Evolutionary conservation across 2,329 filamentous ascomycete species (phyloP).

Genomic region (Phoma sp.): DNA sequence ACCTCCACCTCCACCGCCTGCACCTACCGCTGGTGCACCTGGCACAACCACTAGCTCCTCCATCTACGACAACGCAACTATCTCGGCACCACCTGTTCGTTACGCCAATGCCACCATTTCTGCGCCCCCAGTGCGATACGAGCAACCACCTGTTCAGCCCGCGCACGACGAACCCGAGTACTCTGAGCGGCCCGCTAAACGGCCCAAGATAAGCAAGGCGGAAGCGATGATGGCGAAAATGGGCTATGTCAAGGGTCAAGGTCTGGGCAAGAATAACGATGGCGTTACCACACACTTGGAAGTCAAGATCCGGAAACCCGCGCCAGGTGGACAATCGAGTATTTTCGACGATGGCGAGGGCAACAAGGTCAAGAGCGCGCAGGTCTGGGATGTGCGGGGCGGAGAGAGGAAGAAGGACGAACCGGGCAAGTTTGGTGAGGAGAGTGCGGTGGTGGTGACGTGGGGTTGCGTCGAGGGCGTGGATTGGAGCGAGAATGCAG

Average conservation of each 20-base stretch:
- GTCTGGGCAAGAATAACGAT: slow-evolving; percentile 80
- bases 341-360: slow-evolving; percentile 52
- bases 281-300: slow-evolving; percentile 89
- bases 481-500: slow-evolving; percentile 78
- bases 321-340: slow-evolving; percentile 22
- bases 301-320: slow-evolving; percentile 54
- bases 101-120: slow-evolving; percentile 76
- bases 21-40: slow-evolving; percentile 57
- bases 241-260: slow-evolving; percentile 88
- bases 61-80: slow-evolving; percentile 59
- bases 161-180: slow-evolving; percentile 20
- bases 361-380: slow-evolving; percentile 53
- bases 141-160: slow-evolving; percentile 25
- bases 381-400: slow-evolving; percentile 77
- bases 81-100: slow-evolving; percentile 79
- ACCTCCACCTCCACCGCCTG: slow-evolving; percentile 57
- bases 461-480: slow-evolving; percentile 87
- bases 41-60: slow-evolving; percentile 6
- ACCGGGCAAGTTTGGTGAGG: slow-evolving; percentile 55
- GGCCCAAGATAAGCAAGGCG: slow-evolving; percentile 58
- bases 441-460: slow-evolving; percentile 84
- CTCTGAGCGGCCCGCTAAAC: slow-evolving; percentile 49
- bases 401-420: slow-evolving; percentile 61
- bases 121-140: slow-evolving; percentile 79
- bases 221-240: slow-evolving; percentile 91